Conservation (phyloP, 2,329 filamentous ascomycete species). For the Zasmidium cellare region DNA sequence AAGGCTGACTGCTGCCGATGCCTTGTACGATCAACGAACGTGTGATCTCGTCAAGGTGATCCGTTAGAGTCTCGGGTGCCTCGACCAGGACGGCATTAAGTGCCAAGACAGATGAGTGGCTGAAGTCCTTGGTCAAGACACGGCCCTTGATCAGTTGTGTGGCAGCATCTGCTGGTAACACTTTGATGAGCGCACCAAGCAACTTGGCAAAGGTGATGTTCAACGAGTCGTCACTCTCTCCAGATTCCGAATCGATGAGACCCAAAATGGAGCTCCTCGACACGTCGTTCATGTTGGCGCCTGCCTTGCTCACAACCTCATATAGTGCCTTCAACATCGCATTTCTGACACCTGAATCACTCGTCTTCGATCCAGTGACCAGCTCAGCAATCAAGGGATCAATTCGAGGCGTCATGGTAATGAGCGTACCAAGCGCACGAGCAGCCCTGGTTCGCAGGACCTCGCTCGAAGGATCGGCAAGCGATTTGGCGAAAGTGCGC, state of each 20-base stretch:
- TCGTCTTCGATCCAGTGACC: constrained; percentile 91
- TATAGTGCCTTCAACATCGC: constrained; percentile 97
- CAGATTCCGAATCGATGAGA: constrained; percentile 82
- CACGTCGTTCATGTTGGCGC: constrained; percentile 88
- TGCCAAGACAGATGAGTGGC: constrained; percentile 75
- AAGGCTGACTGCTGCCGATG: constrained; percentile 65
- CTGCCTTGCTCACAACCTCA: constrained; percentile 93
- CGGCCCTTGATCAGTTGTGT: constrained; percentile 65
- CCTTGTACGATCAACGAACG: constrained; percentile 77
- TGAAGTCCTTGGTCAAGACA: constrained; percentile 75
- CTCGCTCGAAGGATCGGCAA: constrained; percentile 91
- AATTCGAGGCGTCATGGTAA: constrained; percentile 91
- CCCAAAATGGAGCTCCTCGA: constrained; percentile 83
- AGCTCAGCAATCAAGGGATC: constrained; percentile 92
- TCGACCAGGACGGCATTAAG: constrained; percentile 88
- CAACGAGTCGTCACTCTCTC: constrained; percentile 70
- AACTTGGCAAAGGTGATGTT: constrained; percentile 88
- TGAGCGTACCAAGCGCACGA: constrained; percentile 89
- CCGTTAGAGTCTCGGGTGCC: constrained; percentile 68
- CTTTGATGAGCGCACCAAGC: constrained; percentile 85
- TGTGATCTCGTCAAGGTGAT: constrained; percentile 71
- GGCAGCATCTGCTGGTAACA: constrained; percentile 72
- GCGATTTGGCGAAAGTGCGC: constrained; percentile 91
- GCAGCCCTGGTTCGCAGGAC: constrained; percentile 83
- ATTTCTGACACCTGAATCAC: constrained; percentile 81